phyloP scores from a whole-genome alignment of 805 yeast genomes.

The Teunomyces lycoperdinae region DNA sequence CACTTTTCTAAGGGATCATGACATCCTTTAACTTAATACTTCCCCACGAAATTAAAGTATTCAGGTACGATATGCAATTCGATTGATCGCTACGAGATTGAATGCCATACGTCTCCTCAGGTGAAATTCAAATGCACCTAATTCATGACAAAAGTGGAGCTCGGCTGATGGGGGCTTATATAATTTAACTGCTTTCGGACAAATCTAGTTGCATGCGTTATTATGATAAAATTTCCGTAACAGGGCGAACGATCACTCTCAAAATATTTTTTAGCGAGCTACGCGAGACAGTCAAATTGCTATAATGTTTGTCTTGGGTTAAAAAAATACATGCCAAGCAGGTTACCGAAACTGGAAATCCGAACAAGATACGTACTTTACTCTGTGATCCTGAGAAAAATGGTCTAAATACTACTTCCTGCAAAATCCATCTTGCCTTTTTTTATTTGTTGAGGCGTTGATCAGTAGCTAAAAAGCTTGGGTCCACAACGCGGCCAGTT shows the following conservation, averaged over 20 bases:
- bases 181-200: not conserved
- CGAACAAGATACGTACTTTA: not conserved
- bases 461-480: not conserved
- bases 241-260: not conserved
- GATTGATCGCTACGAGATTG: too few relatives aligned
- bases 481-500: not conserved
- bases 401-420: not conserved
- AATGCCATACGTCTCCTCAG: too few relatives aligned
- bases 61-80: too few relatives aligned
- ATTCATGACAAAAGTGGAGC: too few relatives aligned
- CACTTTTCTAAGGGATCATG: too few relatives aligned
- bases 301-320: not conserved
- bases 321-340: not conserved
- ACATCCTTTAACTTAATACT: too few relatives aligned
- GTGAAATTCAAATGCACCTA: too few relatives aligned
- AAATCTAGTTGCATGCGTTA: not conserved
- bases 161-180: too few relatives aligned
- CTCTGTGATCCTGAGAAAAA: not conserved
- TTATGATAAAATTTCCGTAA: not conserved
- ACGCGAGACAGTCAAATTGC: not conserved
- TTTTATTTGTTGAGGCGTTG: not conserved
- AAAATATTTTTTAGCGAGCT: not conserved
- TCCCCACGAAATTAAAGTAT: too few relatives aligned
- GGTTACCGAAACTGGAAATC: not conserved
- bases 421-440: not conserved